Evolutionary conservation across 2,329 filamentous ascomycete species (phyloP).

Genomic region (Colletotrichum orchidophilum): DNA sequence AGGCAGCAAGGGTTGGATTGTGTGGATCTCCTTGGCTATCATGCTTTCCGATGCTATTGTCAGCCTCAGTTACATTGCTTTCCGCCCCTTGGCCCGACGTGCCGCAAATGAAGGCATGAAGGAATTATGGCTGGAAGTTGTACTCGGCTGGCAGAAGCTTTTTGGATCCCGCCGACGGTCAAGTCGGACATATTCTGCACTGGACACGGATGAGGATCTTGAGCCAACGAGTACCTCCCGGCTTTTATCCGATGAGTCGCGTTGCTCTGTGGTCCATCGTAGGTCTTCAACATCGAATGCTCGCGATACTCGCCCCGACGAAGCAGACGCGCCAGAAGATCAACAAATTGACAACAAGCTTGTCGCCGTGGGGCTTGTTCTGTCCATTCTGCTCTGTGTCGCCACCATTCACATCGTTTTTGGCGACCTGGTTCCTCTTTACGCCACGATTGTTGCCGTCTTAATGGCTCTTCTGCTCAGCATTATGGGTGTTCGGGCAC

Average conservation of each 20-base stretch:
- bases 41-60: conserved; percentile 96
- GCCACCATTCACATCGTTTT: conserved; percentile 85
- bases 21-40: conserved; percentile 94
- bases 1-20: conserved; percentile 98
- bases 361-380: conserved; percentile 77
- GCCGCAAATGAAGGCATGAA: neutral
- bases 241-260: conserved; percentile 2
- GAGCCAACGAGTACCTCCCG: conserved; percentile 12
- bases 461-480: conserved; percentile 82
- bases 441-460: conserved; percentile 80
- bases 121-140: neutral
- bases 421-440: conserved; percentile 80
- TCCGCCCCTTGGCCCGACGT: conserved; percentile 61
- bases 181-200: conserved; percentile 14
- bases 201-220: conserved; percentile 14
- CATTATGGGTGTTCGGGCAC: conserved; percentile 76
- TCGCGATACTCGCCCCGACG: conserved; percentile 53
- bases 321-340: conserved; percentile 88
- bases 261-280: neutral
- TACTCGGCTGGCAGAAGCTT: neutral
- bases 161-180: neutral
- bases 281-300: neutral
- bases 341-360: conserved; percentile 80
- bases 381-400: conserved; percentile 84
- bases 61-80: conserved; percentile 81